Evolutionary conservation across 495 filamentous ascomycete species (phyloP).

Genomic region (Lasiosphaeria hispida): DNA sequence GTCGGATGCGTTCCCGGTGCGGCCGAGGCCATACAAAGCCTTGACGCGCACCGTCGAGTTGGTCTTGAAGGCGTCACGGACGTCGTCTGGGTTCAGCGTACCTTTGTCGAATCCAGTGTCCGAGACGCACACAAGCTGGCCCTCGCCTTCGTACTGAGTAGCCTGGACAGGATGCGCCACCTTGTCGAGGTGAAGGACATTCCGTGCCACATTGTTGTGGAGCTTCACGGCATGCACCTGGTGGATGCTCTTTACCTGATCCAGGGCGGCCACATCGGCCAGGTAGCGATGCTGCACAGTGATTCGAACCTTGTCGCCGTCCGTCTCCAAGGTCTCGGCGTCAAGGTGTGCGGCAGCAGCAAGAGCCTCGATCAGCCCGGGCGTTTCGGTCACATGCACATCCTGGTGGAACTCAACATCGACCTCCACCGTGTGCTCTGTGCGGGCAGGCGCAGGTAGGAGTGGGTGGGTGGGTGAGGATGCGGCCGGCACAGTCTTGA

Average conservation of each 20-base stretch:
- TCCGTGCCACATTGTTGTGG: not conserved
- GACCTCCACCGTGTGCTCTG: not conserved
- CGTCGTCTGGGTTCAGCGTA: not conserved
- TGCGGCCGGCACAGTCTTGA: not conserved
- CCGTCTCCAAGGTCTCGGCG: not conserved
- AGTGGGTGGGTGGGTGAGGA: not conserved
- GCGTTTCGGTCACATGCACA: not conserved
- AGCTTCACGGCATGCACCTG: not conserved
- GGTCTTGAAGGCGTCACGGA: not conserved
- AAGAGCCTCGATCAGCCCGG: not conserved
- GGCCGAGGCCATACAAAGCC: not conserved
- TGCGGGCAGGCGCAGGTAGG: not conserved
- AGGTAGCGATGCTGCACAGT: not conserved
- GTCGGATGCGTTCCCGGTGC: not conserved
- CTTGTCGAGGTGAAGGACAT: not conserved
- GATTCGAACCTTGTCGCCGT: not conserved
- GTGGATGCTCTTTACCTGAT: slow-evolving; percentile 1
- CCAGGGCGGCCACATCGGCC: not conserved
- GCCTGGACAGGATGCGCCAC: not conserved
- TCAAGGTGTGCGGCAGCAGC: not conserved
- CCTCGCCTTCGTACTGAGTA: not conserved
- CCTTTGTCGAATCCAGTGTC: slow-evolving; percentile 16
- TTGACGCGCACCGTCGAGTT: not conserved
- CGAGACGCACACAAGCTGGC: slow-evolving; percentile 5
- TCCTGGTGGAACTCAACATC: not conserved